These are phyloP conservation scores for Carallia pectinifolia DNA, from an alignment of 345 rosid genomes.

Conservation along the genomic window DNA sequence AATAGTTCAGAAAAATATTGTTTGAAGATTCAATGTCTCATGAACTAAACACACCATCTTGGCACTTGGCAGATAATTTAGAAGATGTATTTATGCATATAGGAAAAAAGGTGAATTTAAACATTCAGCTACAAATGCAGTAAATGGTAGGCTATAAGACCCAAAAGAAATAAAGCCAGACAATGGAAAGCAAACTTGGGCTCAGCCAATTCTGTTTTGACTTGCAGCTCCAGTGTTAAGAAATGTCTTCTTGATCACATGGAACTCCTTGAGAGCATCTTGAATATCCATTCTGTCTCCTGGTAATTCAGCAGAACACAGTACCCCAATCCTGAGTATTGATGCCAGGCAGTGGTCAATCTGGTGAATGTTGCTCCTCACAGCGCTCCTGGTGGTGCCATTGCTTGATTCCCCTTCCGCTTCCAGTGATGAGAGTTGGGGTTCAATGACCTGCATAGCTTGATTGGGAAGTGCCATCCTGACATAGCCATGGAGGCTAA, in stretches of 20 bases:
- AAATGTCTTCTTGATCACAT: neutral
- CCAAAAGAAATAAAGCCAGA: no score
- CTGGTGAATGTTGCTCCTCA: neutral
- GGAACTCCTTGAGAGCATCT: neutral
- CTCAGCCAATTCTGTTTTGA: neutral
- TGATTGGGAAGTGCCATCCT: neutral
- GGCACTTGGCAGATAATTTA: no score
- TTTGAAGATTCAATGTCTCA: no score
- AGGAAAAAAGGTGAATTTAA: no score
- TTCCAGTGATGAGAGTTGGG: neutral
- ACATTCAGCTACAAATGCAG: no score
- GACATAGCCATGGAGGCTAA: neutral
- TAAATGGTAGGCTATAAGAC: no score
- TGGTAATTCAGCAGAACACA: constrained; percentile 2
- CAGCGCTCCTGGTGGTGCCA: neutral
- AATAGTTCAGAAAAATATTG: no score
- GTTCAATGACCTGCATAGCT: neutral
- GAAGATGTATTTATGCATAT: no score
- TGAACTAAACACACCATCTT: no score
- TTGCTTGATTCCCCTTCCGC: neutral
- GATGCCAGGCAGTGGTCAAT: neutral
- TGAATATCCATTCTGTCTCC: neutral
- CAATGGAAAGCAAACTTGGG: neutral
- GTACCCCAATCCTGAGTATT: neutral
- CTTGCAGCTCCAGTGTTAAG: neutral